Percentiles rank a stretch among this genome's conserved stretches.
These are phyloP conservation scores for Colletotrichum liaoningense DNA, from an alignment of 2,329 filamentous ascomycete species.

Conservation along the genomic window DNA sequence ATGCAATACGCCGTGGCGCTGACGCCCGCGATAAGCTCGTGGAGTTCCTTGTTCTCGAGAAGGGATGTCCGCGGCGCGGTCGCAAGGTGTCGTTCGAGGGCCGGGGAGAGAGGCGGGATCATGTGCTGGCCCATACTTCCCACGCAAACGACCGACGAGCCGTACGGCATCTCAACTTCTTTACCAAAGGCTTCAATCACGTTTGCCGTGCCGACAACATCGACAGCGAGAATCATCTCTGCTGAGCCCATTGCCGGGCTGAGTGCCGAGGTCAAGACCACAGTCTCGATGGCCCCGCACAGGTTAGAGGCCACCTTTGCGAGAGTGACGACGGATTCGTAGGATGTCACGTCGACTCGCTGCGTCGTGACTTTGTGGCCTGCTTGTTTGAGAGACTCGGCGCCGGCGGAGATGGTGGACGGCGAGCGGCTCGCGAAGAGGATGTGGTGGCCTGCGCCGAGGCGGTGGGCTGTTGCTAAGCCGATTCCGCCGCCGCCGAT, in stretches of 20 bases:
- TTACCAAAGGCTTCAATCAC: not conserved
- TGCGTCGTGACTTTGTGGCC: slow-evolving; percentile 1
- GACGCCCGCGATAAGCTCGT: not conserved
- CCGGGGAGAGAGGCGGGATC: not conserved
- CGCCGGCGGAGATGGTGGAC: slow-evolving; percentile 1
- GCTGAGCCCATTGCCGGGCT: not conserved
- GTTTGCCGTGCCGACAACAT: slow-evolving; percentile 9
- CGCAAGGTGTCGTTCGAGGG: slow-evolving; percentile 12
- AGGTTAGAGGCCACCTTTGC: not conserved
- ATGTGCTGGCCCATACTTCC: slow-evolving; percentile 12
- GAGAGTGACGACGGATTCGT: not conserved
- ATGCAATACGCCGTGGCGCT: slow-evolving; percentile 4
- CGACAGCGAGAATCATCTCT: not conserved
- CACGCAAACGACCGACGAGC: slow-evolving; percentile 1
- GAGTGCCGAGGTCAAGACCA: slow-evolving; percentile 11
- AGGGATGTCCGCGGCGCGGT: not conserved
- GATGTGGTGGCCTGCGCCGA: slow-evolving; percentile 5
- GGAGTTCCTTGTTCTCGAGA: not conserved
- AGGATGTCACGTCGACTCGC: slow-evolving; percentile 10
- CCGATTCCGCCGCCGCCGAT: slow-evolving; percentile 27
- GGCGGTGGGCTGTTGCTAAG: slow-evolving; percentile 12
- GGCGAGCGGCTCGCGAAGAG: slow-evolving; percentile 14
- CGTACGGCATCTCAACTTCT: slow-evolving; percentile 1
- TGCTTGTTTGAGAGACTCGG: slow-evolving; percentile 12
- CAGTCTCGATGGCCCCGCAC: slow-evolving; percentile 5